These are phyloP conservation scores for Saccharomycopsis oosterbeekiorum DNA, from an alignment of 805 yeast genomes.

Conservation along the genomic window DNA sequence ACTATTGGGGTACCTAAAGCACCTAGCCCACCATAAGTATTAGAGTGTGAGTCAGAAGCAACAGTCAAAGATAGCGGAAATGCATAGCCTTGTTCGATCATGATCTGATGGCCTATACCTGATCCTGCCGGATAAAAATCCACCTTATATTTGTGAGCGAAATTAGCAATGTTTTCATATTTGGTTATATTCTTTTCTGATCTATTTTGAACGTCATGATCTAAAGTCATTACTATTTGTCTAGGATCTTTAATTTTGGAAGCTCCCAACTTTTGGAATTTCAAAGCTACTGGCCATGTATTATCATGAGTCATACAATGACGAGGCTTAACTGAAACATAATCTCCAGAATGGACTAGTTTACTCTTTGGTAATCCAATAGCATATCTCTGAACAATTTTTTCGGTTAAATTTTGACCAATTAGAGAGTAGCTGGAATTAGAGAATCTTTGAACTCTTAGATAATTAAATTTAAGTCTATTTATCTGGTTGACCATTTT, in stretches of 20 bases:
- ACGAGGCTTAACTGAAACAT: slow-evolving; percentile 88
- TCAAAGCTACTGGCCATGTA: slow-evolving; percentile 98
- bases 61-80: slow-evolving; percentile 89
- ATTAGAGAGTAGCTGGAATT: not conserved
- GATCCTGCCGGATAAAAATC: slow-evolving; percentile 98
- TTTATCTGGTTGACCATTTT: not conserved
- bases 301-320: slow-evolving; percentile 99
- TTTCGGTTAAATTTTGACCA: slow-evolving; percentile 84
- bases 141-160: slow-evolving; percentile 83
- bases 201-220: slow-evolving; percentile 96
- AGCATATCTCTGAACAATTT: slow-evolving; percentile 88
- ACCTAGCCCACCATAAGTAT: slow-evolving; percentile 96
- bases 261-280: slow-evolving; percentile 93
- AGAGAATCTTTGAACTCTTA: not conserved
- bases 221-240: slow-evolving; percentile 93
- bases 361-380: slow-evolving; percentile 75
- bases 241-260: slow-evolving; percentile 68
- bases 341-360: slow-evolving; percentile 79
- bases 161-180: slow-evolving; percentile 78
- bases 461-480: not conserved
- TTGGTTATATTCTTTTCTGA: slow-evolving; percentile 80
- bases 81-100: slow-evolving; percentile 98
- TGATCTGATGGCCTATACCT: slow-evolving; percentile 98
- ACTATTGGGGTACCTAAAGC: slow-evolving; percentile 95
- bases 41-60: slow-evolving; percentile 96